Evolutionary conservation across 768 basidiomycete genomes (phyloP), one percentile per base, ranked within the genome.

Genomic region (Lentinula sp.): DNA sequence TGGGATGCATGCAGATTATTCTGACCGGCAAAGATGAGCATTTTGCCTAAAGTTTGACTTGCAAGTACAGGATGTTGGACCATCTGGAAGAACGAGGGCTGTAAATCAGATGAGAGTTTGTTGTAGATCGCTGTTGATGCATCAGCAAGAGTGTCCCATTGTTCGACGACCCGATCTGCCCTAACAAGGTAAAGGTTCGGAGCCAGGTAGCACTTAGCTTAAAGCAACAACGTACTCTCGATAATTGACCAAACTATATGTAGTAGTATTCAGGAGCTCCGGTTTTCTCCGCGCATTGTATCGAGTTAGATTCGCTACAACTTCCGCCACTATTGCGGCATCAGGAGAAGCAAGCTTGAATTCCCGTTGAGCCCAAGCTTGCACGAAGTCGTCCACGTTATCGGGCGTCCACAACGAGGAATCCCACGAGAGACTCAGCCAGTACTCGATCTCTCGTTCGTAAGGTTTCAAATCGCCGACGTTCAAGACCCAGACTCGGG

Each of bases 391-490:
- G 36, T 81, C 69, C 49, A 86, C 66, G 67, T 86, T 87, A 62
- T 79, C 74, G 6, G 73, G 76, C 15, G 76, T 78, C 82, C 84
- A 90, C 13, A 76, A 69, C 0, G 83, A 74, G 0, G 82, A 70
- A 64, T 91, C 80, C 79, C 82, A 90, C 3, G 81, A 87, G 48
- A 81, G 81, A 15, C 73, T 76, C 65, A 90, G 72, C 78, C 87
- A 90, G 70, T 86, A 88, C 64, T 89, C 87, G 35, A 77, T 85
- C 56, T 86, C 82, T 56, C 86, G 81, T 65, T 91, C 89, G 63
- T 85, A 85, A 2, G 87, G 87, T 69, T 90, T 90, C 56, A 91
- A 72, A 65, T 90, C 87, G 15, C 89, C 89, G 59, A 91, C 87
- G 68, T 90, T 91, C 59, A 91, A 70, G 48, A 91, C 80, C 86